phyloP scores from a whole-genome alignment of 169 alveolate genomes.

The Cystoisospora suis region DNA sequence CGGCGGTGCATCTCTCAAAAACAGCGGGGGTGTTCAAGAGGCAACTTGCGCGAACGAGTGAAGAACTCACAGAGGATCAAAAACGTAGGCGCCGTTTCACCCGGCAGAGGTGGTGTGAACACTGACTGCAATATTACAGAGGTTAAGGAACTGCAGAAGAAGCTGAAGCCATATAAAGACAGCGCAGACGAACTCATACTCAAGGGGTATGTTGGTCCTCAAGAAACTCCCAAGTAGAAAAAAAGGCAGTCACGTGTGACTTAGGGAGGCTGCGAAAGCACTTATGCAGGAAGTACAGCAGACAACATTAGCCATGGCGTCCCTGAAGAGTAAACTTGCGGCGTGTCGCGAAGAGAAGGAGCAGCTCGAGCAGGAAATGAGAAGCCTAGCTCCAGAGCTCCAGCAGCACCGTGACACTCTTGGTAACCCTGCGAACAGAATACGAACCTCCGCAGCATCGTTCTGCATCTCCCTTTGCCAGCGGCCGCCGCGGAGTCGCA shows the following conservation, averaged over 20 bases:
- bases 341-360: background rate
- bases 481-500: background rate
- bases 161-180: background rate
- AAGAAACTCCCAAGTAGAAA: background rate
- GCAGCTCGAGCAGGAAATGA: background rate
- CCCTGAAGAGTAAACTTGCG: background rate
- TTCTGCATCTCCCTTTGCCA: background rate
- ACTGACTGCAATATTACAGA: background rate
- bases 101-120: background rate
- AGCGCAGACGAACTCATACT: background rate
- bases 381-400: constrained; percentile 4
- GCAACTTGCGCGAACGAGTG: background rate
- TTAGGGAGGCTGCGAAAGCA: background rate
- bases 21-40: background rate
- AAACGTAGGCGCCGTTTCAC: background rate
- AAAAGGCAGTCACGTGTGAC: background rate
- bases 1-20: background rate
- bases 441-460: background rate
- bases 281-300: background rate
- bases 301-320: background rate
- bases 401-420: background rate
- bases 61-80: background rate
- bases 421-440: background rate
- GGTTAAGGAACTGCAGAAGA: background rate
- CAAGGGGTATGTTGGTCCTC: background rate